These are phyloP conservation scores for Castanopsis chinensis DNA, from an alignment of 306 rosid genomes.

Conservation along the genomic window DNA sequence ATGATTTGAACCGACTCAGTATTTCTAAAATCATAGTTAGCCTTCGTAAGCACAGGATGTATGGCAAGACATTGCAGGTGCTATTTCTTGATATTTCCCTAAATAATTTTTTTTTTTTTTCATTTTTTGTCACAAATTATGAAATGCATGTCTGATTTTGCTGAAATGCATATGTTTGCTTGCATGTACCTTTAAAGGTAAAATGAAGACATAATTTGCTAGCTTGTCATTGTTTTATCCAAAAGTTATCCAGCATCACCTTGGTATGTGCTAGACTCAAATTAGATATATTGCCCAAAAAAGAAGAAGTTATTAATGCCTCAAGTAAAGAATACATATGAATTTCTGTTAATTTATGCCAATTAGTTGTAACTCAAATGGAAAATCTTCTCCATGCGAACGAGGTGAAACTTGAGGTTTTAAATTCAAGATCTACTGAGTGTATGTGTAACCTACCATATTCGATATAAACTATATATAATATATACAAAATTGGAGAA, in stretches of 20 bases:
- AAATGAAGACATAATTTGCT: background rate
- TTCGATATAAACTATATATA: too few relatives aligned
- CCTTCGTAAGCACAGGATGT: slow-evolving; percentile 11
- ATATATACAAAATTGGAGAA: too few relatives aligned
- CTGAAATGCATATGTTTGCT: background rate
- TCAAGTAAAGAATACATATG: too few relatives aligned
- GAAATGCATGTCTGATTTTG: background rate
- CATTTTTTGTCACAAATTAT: background rate
- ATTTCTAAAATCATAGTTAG: background rate
- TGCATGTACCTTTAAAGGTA: background rate
- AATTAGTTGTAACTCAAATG: too few relatives aligned
- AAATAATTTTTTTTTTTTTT: background rate
- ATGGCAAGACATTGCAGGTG: slow-evolving; percentile 28
- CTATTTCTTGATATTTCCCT: background rate
- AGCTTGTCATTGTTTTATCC: background rate
- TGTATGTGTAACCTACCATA: too few relatives aligned
- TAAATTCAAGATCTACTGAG: too few relatives aligned
- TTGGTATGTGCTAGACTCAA: background rate
- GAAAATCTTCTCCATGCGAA: too few relatives aligned
- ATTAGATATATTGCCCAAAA: background rate
- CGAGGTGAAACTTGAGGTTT: too few relatives aligned
- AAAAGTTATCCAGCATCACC: background rate
- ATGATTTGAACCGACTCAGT: slow-evolving; percentile 7
- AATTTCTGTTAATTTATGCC: too few relatives aligned
- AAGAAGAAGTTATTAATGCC: too few relatives aligned